Evolutionary conservation across 495 filamentous ascomycete genomes (phyloP).

Genomic region (Hypoxylon lienhwacheense): DNA sequence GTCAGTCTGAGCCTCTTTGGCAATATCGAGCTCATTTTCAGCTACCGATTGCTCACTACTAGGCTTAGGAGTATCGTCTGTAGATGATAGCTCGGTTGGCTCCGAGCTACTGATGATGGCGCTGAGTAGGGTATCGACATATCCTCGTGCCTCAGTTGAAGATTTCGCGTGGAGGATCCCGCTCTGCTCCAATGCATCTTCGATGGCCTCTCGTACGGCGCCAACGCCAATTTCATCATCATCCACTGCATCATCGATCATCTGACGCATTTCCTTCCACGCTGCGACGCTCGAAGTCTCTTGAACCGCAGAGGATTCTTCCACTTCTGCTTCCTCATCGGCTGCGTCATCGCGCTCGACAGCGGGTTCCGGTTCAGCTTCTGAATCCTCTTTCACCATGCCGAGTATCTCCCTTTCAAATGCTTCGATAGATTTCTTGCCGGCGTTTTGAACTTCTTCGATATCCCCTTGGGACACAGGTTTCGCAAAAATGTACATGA

Average conservation of each 20-base stretch:
- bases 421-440: constrained; percentile 61
- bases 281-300: constrained; percentile 33
- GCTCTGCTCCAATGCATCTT: constrained; percentile 48
- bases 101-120: constrained; percentile 42
- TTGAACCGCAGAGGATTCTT: constrained; percentile 26
- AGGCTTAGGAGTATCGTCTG: no score
- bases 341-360: background rate
- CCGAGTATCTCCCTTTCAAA: constrained; percentile 68
- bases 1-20: constrained; percentile 17
- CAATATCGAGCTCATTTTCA: constrained; percentile 10
- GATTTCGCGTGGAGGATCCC: constrained; percentile 44
- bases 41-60: constrained; percentile 12
- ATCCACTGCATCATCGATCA: constrained; percentile 58
- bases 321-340: constrained; percentile 15
- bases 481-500: constrained; percentile 89
- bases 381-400: constrained; percentile 38
- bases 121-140: constrained; percentile 46
- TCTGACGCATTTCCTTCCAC: constrained; percentile 58
- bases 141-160: constrained; percentile 40
- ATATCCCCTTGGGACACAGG: constrained; percentile 75
- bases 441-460: constrained; percentile 68
- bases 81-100: no score
- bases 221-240: constrained; percentile 55
- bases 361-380: constrained; percentile 21
- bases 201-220: constrained; percentile 46